These are phyloP conservation scores for Schwanniomyces etchellsii DNA, from an alignment of 1,139 yeast genomes.

Conservation along the genomic window DNA sequence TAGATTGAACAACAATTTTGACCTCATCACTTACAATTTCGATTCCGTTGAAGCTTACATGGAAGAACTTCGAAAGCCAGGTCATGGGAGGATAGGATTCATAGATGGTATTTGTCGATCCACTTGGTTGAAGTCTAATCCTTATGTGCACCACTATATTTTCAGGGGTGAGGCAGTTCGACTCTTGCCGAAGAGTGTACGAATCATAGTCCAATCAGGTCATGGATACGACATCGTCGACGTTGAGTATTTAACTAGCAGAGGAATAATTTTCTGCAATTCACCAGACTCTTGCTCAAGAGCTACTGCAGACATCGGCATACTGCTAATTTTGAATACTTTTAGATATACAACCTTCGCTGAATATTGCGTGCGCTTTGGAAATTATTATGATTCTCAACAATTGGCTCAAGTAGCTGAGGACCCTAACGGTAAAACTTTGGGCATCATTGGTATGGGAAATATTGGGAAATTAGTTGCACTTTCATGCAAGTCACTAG, in stretches of 20 bases:
- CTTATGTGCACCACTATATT: conserved; percentile 25
- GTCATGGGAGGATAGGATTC: conserved; percentile 22
- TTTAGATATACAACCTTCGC: conserved; percentile 26
- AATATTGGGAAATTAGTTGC: conserved; percentile 31
- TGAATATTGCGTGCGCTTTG: conserved; percentile 26
- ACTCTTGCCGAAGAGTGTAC: conserved; percentile 22
- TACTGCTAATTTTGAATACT: conserved; percentile 18
- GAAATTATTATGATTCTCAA: conserved; percentile 21
- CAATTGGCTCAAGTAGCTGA: conserved; percentile 17
- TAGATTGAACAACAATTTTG: conserved; percentile 22
- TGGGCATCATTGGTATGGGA: conserved; percentile 33
- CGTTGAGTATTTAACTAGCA: conserved; percentile 20
- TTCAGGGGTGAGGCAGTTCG: conserved; percentile 24
- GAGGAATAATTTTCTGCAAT: conserved; percentile 27
- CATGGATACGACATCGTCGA: conserved; percentile 36
- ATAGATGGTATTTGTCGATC: conserved; percentile 29
- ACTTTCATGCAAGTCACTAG: conserved; percentile 22
- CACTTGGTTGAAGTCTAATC: conserved; percentile 28
- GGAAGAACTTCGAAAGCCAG: conserved; percentile 22
- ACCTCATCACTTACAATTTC: conserved; percentile 24
- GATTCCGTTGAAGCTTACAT: conserved; percentile 24
- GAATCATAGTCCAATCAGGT: conserved; percentile 18
- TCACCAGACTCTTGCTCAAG: conserved; percentile 29
- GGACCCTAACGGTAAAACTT: conserved; percentile 26
- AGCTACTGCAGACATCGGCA: conserved; percentile 32